A percentile compares a stretch with the other conserved stretches of the same genome.
These are phyloP conservation scores for Solanum peruvianum DNA, from an alignment of 257 asterid genomes.

Conservation along the genomic window DNA sequence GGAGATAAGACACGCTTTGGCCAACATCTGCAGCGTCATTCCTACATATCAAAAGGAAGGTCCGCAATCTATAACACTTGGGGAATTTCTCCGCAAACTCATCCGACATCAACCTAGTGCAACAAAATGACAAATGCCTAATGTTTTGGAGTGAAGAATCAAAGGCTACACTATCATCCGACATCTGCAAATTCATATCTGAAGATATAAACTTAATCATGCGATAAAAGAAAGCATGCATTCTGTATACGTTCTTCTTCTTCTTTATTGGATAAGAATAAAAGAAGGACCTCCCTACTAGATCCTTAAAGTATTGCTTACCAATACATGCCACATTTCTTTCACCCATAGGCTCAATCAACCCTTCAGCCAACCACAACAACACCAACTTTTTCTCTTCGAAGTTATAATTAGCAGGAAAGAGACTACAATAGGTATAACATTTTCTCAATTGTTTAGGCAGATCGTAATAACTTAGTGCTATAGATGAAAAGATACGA, in stretches of 20 bases:
- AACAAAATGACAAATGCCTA: background rate
- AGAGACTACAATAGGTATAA: constrained; percentile 9
- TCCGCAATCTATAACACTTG: constrained; percentile 9
- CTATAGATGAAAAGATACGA: too few species aligned
- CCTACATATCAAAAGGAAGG: background rate
- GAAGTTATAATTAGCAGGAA: constrained; percentile 1
- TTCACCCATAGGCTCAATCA: background rate
- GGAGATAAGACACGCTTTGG: constrained; percentile 7
- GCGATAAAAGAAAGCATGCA: constrained; percentile 6
- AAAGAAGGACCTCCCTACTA: constrained; percentile 3
- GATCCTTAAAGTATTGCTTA: background rate
- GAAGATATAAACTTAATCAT: constrained; percentile 8
- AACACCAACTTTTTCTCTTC: background rate
- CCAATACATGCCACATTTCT: too few species aligned
- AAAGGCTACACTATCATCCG: background rate
- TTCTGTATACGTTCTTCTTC: background rate
- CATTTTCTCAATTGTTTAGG: background rate
- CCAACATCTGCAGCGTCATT: background rate
- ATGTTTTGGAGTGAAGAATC: background rate
- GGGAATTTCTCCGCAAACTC: background rate
- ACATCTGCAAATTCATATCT: background rate
- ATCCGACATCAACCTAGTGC: background rate
- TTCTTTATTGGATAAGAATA: background rate
- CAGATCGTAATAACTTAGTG: too few species aligned
- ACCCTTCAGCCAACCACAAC: constrained; percentile 11